Conservation (phyloP, 192 early-diverging fungal genomes). For the Ambispora gerdemannii region DNA sequence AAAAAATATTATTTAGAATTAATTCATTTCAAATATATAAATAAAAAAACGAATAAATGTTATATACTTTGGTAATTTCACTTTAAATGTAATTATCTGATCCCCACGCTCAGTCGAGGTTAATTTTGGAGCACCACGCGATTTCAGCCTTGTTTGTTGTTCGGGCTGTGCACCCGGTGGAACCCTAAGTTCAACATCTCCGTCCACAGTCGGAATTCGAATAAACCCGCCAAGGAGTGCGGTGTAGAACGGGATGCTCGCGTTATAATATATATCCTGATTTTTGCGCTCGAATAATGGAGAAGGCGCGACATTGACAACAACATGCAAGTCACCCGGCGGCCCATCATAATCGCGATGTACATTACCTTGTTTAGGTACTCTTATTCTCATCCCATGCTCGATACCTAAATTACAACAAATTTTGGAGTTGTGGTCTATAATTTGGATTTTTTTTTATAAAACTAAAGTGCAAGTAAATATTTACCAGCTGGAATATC, state of each 20-base stretch:
- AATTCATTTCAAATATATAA: not conserved
- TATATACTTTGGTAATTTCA: constrained; percentile 68
- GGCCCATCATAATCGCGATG: constrained; percentile 70
- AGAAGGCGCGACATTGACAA: constrained; percentile 67
- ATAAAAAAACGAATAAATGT: constrained; percentile 5
- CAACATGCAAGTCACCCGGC: constrained; percentile 83
- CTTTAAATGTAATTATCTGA: constrained; percentile 84
- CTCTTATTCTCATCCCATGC: constrained; percentile 71
- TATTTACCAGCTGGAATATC: constrained; percentile 71
- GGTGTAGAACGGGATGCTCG: constrained; percentile 75
- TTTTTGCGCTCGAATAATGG: constrained; percentile 84
- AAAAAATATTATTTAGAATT: constrained; percentile 4
- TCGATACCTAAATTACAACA: constrained; percentile 60
- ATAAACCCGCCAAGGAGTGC: constrained; percentile 87
- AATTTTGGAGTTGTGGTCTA: not conserved
- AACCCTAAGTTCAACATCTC: constrained; percentile 89
- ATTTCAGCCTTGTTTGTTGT: constrained; percentile 75
- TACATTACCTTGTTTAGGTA: constrained; percentile 79
- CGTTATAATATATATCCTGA: constrained; percentile 70
- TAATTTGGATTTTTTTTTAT: not conserved
- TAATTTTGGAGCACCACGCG: constrained; percentile 70
- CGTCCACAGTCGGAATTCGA: constrained; percentile 89
- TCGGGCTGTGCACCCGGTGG: constrained; percentile 85
- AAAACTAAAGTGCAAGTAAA: not conserved
- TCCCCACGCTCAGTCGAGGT: constrained; percentile 69